Evolutionary conservation across 257 asterid genomes (phyloP), one percentile per base, ranked within the genome.

Genomic region (Nicotiana undulata): DNA sequence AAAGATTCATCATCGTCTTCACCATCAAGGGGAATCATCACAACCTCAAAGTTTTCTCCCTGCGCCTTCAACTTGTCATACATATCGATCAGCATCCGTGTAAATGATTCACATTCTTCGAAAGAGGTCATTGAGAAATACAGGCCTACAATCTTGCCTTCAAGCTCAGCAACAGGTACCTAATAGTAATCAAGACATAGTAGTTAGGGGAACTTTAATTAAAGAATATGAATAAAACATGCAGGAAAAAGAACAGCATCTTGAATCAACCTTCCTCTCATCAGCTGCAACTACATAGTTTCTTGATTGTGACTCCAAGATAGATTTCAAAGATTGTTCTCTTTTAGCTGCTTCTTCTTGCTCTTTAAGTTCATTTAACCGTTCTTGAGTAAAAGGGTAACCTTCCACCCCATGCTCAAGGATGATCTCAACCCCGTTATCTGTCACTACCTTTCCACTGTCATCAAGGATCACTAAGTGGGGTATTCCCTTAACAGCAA

Each of bases 21-120:
- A 1, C 88, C 89, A 5, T 92, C 97, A 13, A 95, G 91, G 67
- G 99, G 98, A 70, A 95, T 77, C 93, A 88, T 89, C 85, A 93
- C 94, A 81, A 95, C 81, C 92, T 95, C 99, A 81, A 95, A 91
- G 46, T 87, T 82, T 44, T 75, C 88, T 4, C 88, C 91, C 83
- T 58, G 78, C 37, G 89, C 85, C 85, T 83, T 93, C 89, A 95
- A 84, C 70, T 86, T 82, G 46, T 81, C 70, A 75, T 95, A 90
- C 17, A 83, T 79, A 76, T 91, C 88, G 4, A 84, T 20, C 49
- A 95, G 95, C 84, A 84, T 89, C 2, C 86, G 84, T 40, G 90
- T 89, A 76, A 95, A 95, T 29, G 81, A 88, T 9, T 61, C 44
- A 84, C 88, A 82, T 26, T 75, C 88, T 1, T 40, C 6, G 88